Evolutionary conservation across 768 basidiomycete genomes (phyloP).

Genomic region (Gloeopeniophorella convolvens): DNA sequence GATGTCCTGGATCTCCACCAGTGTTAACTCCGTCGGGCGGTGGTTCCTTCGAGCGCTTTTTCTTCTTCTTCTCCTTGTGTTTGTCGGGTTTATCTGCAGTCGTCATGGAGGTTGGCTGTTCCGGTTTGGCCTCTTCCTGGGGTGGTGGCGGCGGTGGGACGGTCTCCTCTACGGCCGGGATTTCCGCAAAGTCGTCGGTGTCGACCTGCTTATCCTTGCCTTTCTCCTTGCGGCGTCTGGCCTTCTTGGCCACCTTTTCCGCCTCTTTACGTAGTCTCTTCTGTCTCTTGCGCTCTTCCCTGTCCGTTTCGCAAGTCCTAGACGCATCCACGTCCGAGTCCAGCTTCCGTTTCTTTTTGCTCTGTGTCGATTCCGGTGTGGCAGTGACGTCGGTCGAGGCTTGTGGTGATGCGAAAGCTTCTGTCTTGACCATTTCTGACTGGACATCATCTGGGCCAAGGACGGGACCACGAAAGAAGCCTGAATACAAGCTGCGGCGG

Average conservation of each 20-base stretch:
- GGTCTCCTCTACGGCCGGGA: background rate
- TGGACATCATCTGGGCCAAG: slow-evolving; percentile 42
- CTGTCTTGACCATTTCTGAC: slow-evolving; percentile 1
- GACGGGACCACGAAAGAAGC: slow-evolving; percentile 74
- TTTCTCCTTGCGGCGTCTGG: slow-evolving; percentile 12
- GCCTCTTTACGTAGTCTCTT: slow-evolving; percentile 17
- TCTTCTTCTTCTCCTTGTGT: slow-evolving; percentile 11
- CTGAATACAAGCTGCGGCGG: slow-evolving; percentile 64
- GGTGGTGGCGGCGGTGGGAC: background rate
- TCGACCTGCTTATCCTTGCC: background rate
- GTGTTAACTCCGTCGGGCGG: background rate
- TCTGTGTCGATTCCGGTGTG: background rate
- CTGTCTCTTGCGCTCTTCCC: slow-evolving; percentile 7
- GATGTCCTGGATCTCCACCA: background rate
- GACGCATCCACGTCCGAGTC: background rate
- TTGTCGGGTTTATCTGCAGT: slow-evolving; percentile 2
- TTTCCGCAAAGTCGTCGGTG: background rate
- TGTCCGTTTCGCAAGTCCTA: slow-evolving; percentile 6
- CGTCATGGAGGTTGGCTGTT: background rate
- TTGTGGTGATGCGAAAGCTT: background rate
- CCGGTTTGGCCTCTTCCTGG: background rate
- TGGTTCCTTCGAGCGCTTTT: slow-evolving; percentile 4
- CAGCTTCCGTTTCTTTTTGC: slow-evolving; percentile 4
- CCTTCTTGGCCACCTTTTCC: slow-evolving; percentile 16
- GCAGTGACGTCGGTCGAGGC: background rate